phyloP scores from a whole-genome alignment of 371 early-diverging fungal species.

The Funneliformis caledonium region DNA sequence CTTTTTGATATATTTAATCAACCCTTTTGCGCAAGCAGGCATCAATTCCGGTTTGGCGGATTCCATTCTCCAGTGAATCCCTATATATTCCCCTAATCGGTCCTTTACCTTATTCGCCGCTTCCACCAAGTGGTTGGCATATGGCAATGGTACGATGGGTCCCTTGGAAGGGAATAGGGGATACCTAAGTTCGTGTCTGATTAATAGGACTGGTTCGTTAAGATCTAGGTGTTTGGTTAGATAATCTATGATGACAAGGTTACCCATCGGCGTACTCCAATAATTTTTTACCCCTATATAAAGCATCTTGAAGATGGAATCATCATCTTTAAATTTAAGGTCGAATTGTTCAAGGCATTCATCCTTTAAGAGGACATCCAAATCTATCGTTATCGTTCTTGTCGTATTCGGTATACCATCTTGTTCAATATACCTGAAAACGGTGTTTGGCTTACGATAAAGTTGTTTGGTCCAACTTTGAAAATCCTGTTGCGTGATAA shows the following conservation, averaged over 20 bases:
- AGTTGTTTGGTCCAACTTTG: slow-evolving; percentile 22
- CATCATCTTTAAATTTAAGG: background rate
- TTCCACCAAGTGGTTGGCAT: slow-evolving; percentile 21
- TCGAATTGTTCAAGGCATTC: background rate
- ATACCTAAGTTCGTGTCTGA: background rate
- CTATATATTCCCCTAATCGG: slow-evolving; percentile 28
- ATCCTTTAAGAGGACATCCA: background rate
- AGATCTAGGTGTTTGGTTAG: background rate
- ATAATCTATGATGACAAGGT: slow-evolving; percentile 20
- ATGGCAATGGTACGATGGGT: background rate
- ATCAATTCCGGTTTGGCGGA: background rate
- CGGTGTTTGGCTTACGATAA: background rate
- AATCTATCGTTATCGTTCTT: background rate
- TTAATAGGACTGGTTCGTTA: slow-evolving; percentile 19
- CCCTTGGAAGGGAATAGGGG: background rate
- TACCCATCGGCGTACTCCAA: background rate
- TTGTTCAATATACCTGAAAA: background rate
- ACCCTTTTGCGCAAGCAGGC: slow-evolving; percentile 22
- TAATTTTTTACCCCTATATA: background rate
- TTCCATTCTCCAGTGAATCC: slow-evolving; percentile 44
- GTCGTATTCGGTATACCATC: background rate
- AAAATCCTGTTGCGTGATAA: slow-evolving; percentile 40
- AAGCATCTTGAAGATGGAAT: background rate
- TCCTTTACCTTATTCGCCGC: background rate
- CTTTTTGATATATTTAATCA: slow-evolving; percentile 3